A percentile compares a stretch with the other conserved stretches of the same genome.
Evolutionary conservation across 2,329 filamentous ascomycete species (phyloP).

Genomic region (Rachicladosporium sp.): DNA sequence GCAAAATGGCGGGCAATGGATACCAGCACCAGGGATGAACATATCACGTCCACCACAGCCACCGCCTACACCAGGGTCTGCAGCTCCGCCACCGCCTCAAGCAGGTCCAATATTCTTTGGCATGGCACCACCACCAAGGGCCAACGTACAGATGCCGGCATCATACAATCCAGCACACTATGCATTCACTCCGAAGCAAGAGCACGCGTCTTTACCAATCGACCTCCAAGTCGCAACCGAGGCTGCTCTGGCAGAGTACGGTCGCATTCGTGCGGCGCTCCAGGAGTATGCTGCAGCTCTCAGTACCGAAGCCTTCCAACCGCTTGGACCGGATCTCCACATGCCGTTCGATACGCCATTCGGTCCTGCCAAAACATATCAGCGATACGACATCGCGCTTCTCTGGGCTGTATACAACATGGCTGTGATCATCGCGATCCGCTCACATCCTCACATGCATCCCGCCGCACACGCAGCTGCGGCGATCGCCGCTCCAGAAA

Average conservation of each 20-base stretch:
- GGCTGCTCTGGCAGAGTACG: constrained; percentile 69
- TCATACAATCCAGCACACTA: constrained; percentile 22
- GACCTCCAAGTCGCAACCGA: constrained; percentile 53
- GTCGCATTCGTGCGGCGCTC: constrained; percentile 59
- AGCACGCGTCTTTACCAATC: constrained; percentile 9
- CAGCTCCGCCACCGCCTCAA: constrained; percentile 8
- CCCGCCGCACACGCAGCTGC: constrained; percentile 81
- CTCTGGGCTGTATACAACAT: constrained; percentile 84
- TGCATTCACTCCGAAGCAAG: constrained; percentile 11
- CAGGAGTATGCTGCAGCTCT: constrained; percentile 52
- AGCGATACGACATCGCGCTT: constrained; percentile 75
- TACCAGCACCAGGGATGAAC: constrained; percentile 38
- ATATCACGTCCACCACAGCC: constrained; percentile 25
- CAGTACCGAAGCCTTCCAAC: constrained; percentile 58
- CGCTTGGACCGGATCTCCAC: constrained; percentile 56
- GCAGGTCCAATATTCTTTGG: constrained; percentile 40
- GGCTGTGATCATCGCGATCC: constrained; percentile 67
- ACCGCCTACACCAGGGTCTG: constrained; percentile 5
- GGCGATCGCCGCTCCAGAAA: constrained; percentile 61
- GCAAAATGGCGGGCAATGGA: constrained; percentile 45
- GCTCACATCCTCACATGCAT: constrained; percentile 80
- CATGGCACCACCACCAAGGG: constrained; percentile 31
- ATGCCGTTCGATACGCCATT: constrained; percentile 59
- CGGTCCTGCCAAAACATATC: constrained; percentile 67
- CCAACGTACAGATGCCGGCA: constrained; percentile 30